phyloP scores from a whole-genome alignment of 345 rosid genomes.

The Eucalyptus tenuipes region DNA sequence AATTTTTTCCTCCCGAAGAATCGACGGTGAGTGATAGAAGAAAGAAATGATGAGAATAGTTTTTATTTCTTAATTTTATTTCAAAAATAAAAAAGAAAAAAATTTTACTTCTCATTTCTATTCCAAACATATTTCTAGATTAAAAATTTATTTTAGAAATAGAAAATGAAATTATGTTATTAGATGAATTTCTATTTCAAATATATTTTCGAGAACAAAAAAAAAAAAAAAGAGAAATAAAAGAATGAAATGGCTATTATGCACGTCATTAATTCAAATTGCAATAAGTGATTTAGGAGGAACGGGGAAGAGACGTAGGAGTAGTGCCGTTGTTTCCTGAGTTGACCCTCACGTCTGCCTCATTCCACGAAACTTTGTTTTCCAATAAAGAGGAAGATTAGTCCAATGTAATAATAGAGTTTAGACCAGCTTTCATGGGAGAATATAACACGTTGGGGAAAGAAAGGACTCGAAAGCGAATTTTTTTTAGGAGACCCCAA shows the following conservation, averaged over 20 bases:
- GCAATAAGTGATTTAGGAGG: background rate
- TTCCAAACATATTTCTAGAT: too few species aligned
- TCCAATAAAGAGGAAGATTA: background rate
- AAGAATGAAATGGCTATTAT: too few species aligned
- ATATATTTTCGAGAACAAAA: too few species aligned
- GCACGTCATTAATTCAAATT: background rate
- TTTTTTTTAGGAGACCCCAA: background rate
- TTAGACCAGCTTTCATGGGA: background rate
- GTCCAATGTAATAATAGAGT: background rate
- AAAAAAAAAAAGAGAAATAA: too few species aligned
- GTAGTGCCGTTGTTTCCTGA: background rate
- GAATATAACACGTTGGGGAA: too few species aligned
- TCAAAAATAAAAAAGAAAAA: too few species aligned
- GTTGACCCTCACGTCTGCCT: background rate
- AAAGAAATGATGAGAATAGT: too few species aligned
- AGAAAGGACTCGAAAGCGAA: background rate
- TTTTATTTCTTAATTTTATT: too few species aligned
- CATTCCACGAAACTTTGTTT: background rate
- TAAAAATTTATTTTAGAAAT: too few species aligned
- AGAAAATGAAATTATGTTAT: too few species aligned
- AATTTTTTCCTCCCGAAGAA: accelerated
- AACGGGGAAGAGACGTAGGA: background rate
- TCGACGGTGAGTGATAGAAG: accelerated
- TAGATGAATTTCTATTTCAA: too few species aligned
- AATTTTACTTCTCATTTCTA: too few species aligned